Evolutionary conservation across 2,329 filamentous ascomycete genomes (phyloP).

Genomic region (Aspergillus sp.): DNA sequence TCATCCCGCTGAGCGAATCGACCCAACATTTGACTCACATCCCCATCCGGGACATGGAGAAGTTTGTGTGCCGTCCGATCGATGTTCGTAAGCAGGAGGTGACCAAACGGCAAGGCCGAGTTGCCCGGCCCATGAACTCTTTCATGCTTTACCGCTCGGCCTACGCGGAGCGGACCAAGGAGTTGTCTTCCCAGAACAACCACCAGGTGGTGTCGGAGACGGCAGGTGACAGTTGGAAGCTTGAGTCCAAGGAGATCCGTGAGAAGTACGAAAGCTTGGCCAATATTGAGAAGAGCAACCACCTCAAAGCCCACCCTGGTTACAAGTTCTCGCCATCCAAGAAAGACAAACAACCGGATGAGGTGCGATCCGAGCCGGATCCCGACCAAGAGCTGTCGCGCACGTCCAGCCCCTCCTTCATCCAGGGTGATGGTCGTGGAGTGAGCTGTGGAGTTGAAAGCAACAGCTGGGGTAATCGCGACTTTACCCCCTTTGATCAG

Average conservation of each 20-base stretch:
- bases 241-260: constrained; percentile 66
- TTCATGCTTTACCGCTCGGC: constrained; percentile 97
- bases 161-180: constrained; percentile 78
- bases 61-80: constrained; percentile 64
- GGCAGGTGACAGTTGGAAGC: constrained; percentile 77
- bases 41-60: constrained; percentile 66
- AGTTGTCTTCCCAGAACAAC: constrained; percentile 75
- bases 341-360: constrained; percentile 29
- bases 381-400: constrained; percentile 8
- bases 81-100: constrained; percentile 62
- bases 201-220: constrained; percentile 86
- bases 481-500: constrained; percentile 28
- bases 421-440: constrained; percentile 10
- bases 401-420: constrained; percentile 13
- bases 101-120: constrained; percentile 62
- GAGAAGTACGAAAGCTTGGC: constrained; percentile 72
- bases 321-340: constrained; percentile 83
- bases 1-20: constrained; percentile 20
- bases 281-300: constrained; percentile 71
- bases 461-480: constrained; percentile 21
- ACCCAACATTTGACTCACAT: constrained; percentile 38
- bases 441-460: constrained; percentile 22
- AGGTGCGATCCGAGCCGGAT: constrained; percentile 2
- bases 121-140: constrained; percentile 91
- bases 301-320: constrained; percentile 72